These are phyloP conservation scores for Cydonia oblonga DNA, from an alignment of 331 rosid genomes.

Conservation along the genomic window DNA sequence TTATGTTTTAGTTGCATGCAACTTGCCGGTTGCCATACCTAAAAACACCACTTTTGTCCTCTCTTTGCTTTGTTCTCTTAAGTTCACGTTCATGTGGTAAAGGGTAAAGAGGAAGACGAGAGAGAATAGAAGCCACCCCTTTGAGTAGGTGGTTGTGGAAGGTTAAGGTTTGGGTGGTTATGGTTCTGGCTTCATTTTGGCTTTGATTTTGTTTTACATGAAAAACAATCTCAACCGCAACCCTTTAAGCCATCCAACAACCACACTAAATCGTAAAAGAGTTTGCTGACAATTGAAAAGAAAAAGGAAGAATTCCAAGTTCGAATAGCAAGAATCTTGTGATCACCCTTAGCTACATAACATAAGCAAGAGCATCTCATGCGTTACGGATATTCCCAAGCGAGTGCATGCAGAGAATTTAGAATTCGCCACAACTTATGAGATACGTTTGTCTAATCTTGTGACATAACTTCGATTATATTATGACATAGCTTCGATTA, in stretches of 20 bases:
- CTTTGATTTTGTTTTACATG: neutral
- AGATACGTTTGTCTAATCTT: neutral
- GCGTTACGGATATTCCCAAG: neutral
- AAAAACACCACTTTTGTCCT: slow-evolving; percentile 11
- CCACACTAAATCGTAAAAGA: neutral
- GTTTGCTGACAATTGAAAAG: neutral
- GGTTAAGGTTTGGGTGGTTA: neutral
- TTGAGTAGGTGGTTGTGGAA: slow-evolving; percentile 27
- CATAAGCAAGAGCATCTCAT: neutral
- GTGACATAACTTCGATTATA: neutral
- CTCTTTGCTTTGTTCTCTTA: slow-evolving; percentile 3
- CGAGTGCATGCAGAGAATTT: neutral
- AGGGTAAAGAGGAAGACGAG: slow-evolving; percentile 17
- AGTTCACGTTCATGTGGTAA: slow-evolving; percentile 21
- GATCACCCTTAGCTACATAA: neutral
- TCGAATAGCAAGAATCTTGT: neutral
- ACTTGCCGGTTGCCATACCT: neutral
- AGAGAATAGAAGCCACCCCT: slow-evolving; percentile 7
- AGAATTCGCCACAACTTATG: neutral
- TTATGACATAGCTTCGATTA: neutral
- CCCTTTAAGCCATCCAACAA: neutral
- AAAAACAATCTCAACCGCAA: neutral
- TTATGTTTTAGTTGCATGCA: neutral
- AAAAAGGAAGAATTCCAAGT: neutral
- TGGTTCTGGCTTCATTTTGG: neutral